Base-by-base conservation (phyloP, 768 basidiomycete species). In the Auriscalpium vulgare region DNA sequence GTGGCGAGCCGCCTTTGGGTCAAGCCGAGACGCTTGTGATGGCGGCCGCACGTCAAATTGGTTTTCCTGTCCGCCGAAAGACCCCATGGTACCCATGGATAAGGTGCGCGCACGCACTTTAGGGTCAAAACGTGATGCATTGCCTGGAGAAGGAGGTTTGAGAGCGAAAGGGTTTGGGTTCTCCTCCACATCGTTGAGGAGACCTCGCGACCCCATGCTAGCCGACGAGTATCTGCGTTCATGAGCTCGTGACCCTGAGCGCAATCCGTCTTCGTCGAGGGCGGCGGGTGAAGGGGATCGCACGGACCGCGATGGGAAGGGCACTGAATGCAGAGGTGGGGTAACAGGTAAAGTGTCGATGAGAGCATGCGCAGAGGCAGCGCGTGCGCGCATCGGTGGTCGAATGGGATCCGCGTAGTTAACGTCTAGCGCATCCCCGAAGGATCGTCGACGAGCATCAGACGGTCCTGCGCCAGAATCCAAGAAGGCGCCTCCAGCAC, bases 1-100 rank as follows among this genome's bases (percentile, higher is more conserved):
- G 65, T 79, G 82, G n/a, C 70, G 71, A 10, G 72, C 73, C 19
- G 74, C 74, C 67, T 91, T 91, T n/a, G 89, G 88, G 68, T 93
- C 91, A 66, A 92, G 89, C 36, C 84, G 79, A 17, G 88, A 90
- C 21, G 81, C 77, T 45, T 81, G 78, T 9, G 79, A 70, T 10
- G 74, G 70, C 43, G 84, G 80, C 46, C 82, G 79, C 36, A 90
- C 69, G 35, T 83, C 78, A 66, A 91, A 91, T 14, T 84, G 82
- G 71, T 56, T 47, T 66, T 68, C 59, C 63, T 68, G 8, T 29
- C 73, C 68, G 35, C 62, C 61, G 57, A 68, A 55, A 2, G 75
- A 72, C 17, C 71, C 73, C 69, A 78, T 72, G 8, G 77, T 80
- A 9, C 71, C 82, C 54, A 72, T 77, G 8, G 79, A 80, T 56